Evolutionary conservation across 2,329 filamentous ascomycete genomes (phyloP), one percentile per base, ranked within the genome.

Genomic region (Corynespora cassiicola): DNA sequence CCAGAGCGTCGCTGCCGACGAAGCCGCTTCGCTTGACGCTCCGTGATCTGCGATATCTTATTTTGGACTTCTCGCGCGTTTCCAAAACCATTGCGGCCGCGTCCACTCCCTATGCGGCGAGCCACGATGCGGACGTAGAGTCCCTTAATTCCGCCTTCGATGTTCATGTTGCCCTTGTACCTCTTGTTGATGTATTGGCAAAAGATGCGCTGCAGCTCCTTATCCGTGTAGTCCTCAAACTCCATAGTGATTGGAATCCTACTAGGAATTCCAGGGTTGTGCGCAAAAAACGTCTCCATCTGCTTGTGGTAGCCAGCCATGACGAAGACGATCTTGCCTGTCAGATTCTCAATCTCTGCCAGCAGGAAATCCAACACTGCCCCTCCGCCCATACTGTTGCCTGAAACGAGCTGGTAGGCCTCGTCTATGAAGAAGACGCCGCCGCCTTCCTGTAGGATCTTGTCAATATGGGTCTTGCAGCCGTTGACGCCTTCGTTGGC

Each of bases 371-470:
- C 86, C 0, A 92, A 70, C 0, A 90, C 85, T 0, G 77, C 75
- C 0, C 67, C 71, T 0, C 87, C 86, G 0, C 79, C 79, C 2
- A 60, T 53, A 15, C 70, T 85, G 38, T 80, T 79, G 0, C 78
- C 78, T 1, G 79, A 80, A 0, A 81, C 76, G 0, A 92, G 72
- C 47, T 91, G 87, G 54, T 92, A 90, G 0, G 87, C 86, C 61
- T 92, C 87, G 43, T 92, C 88, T 15, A 92, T 85, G 56, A 92
- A 91, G 2, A 89, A 55, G 0, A 84, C 84, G 0, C 88, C 88
- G 0, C 87, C 87, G 0, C 80, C 82, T 1, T 65, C 49, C 18
- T 82, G 71, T 4, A 81, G 61, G 1, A 91, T 73, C 0, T 71
- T 51, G 2, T 85, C 73, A 5, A 88, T 67, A 0, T 83, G 63